Evolutionary conservation across 208 protist species (phyloP).

Genomic region (Acanthamoeba sp.): DNA sequence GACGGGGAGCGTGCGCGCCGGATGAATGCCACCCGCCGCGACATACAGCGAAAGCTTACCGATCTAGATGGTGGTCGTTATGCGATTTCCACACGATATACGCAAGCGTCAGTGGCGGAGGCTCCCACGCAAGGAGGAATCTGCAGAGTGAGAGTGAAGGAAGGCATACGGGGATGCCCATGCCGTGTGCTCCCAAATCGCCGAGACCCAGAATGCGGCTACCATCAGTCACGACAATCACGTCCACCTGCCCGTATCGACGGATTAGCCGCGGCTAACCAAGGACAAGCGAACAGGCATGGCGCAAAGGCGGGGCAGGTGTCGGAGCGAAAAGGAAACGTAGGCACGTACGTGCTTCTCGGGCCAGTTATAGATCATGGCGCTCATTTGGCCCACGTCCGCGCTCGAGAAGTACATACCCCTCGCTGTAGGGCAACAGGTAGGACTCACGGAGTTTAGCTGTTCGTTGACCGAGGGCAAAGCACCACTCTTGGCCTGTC

Average conservation of each 20-base stretch:
- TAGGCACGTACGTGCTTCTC: conserved; percentile 75
- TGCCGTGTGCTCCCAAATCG: conserved; percentile 94
- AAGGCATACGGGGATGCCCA: conserved; percentile 89
- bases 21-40: conserved; percentile 93
- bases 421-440: too few species aligned
- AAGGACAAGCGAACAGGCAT: too few species aligned
- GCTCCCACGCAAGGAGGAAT: too few species aligned
- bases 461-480: too few species aligned
- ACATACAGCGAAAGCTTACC: conserved; percentile 96
- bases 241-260: conserved; percentile 76
- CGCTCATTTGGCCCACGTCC: conserved; percentile 91
- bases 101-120: too few species aligned
- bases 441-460: conserved; percentile 40
- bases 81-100: not conserved
- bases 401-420: conserved; percentile 94
- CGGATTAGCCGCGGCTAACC: not conserved
- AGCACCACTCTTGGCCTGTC: not conserved
- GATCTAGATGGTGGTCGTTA: conserved; percentile 82
- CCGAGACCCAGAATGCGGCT: conserved; percentile 96
- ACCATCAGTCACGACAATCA: conserved; percentile 97
- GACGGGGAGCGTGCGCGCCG: conserved; percentile 91
- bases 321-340: not conserved
- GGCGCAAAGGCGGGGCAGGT: too few species aligned
- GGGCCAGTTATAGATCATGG: conserved; percentile 91
- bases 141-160: too few species aligned